A percentile compares a stretch with the other conserved stretches of the same genome.
Conservation (phyloP, 108 stramenopile genomes). For the Aurantiochytrium sp. region DNA sequence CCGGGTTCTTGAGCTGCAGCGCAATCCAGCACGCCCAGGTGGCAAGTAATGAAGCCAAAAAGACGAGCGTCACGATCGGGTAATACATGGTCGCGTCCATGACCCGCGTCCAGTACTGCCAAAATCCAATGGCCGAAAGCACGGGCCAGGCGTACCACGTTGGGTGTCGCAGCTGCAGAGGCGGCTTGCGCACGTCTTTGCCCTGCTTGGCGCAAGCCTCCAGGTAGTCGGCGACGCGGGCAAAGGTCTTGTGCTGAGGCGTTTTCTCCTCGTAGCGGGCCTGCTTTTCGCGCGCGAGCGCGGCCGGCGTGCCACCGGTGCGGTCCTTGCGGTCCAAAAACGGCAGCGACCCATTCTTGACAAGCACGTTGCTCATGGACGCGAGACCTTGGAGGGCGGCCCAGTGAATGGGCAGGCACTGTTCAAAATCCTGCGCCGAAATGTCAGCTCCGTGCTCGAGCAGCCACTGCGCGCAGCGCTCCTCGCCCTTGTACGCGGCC, state of each 20-base stretch:
- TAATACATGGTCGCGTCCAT: not conserved
- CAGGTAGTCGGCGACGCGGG: conserved; percentile 2
- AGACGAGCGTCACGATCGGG: not conserved
- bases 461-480: not conserved
- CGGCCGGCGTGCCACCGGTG: not conserved
- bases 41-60: not conserved
- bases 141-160: conserved; percentile 15
- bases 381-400: not conserved
- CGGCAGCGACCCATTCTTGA: not conserved
- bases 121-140: not conserved
- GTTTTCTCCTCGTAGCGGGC: not conserved
- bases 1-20: not conserved
- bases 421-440: not conserved
- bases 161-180: not conserved
- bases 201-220: not conserved
- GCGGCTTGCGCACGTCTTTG: not conserved
- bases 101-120: not conserved
- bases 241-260: not conserved
- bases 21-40: not conserved
- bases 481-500: conserved; percentile 20
- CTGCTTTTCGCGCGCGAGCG: not conserved
- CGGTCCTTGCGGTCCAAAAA: not conserved
- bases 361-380: not conserved
- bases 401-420: not conserved
- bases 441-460: not conserved